Evolutionary conservation across 352 stramenopile species (phyloP).

Genomic region (Globisporangium lucens): DNA sequence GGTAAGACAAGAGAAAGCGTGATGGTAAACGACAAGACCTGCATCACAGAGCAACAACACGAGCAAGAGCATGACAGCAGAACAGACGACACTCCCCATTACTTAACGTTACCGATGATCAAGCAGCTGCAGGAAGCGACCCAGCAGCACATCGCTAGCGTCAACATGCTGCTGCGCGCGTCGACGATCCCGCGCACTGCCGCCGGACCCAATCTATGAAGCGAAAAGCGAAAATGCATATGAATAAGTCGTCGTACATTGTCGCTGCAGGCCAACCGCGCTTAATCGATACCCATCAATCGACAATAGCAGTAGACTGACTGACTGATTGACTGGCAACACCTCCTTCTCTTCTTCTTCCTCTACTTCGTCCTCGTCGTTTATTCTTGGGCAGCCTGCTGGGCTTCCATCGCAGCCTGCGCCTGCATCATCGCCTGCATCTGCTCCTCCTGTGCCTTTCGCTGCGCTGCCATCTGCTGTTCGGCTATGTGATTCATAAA

Average conservation of each 20-base stretch:
- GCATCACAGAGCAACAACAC: background rate
- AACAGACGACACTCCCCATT: slow-evolving; percentile 14
- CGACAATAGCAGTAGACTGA: background rate
- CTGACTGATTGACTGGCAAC: background rate
- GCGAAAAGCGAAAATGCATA: slow-evolving; percentile 4
- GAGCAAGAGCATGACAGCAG: background rate
- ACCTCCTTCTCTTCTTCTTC: background rate
- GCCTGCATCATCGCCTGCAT: slow-evolving; percentile 61
- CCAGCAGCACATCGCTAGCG: slow-evolving; percentile 46
- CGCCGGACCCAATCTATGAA: slow-evolving; percentile 13
- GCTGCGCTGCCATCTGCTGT: slow-evolving; percentile 80
- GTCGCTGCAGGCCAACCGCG: background rate
- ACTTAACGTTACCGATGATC: slow-evolving; percentile 31
- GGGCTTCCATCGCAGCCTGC: slow-evolving; percentile 45
- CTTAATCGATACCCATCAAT: background rate
- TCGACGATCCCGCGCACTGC: background rate
- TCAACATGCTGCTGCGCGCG: slow-evolving; percentile 30
- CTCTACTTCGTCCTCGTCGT: slow-evolving; percentile 35
- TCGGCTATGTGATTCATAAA: slow-evolving; percentile 88
- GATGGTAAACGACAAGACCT: background rate
- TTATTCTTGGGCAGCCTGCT: slow-evolving; percentile 47
- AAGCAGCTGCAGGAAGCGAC: slow-evolving; percentile 46
- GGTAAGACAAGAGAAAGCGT: slow-evolving; percentile 3
- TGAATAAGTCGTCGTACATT: slow-evolving; percentile 4
- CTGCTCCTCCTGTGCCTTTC: slow-evolving; percentile 67